Conservation (phyloP, 345 rosid genomes). For the Odontarrhena argentea region DNA sequence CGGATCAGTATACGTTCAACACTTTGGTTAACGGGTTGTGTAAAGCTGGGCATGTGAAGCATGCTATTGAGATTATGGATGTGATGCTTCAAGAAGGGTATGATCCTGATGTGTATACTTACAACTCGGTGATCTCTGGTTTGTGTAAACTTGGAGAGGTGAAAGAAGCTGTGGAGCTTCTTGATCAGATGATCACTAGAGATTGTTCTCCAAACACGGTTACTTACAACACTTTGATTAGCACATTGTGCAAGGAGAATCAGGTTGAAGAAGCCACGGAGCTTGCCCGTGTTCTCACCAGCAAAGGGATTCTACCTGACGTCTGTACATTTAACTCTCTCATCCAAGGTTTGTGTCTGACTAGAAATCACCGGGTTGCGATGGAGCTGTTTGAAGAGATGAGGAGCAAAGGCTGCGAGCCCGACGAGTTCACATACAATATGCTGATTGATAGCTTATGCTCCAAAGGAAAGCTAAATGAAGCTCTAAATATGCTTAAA, state of each 20-base stretch:
- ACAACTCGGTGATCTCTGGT: conserved; percentile 80
- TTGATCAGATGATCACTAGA: conserved; percentile 75
- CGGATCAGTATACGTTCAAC: conserved; percentile 80
- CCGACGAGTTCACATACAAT: conserved; percentile 81
- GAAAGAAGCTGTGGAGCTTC: conserved; percentile 75
- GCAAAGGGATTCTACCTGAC: conserved; percentile 73
- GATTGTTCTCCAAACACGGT: conserved; percentile 86
- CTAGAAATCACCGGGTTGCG: conserved; percentile 55
- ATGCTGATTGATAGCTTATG: conserved; percentile 85
- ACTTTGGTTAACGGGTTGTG: conserved; percentile 83
- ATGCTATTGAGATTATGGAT: conserved; percentile 79
- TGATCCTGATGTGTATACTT: conserved; percentile 80
- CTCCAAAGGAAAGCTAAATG: conserved; percentile 59
- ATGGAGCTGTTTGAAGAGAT: conserved; percentile 78
- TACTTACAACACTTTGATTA: conserved; percentile 86
- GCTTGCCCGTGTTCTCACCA: conserved; percentile 65
- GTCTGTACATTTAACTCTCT: conserved; percentile 69
- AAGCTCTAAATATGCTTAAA: conserved; percentile 67
- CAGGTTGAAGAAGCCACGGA: conserved; percentile 74
- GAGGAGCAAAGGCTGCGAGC: conserved; percentile 79
- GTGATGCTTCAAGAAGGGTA: conserved; percentile 85
- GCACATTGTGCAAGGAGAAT: conserved; percentile 80
- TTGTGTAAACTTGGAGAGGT: conserved; percentile 80
- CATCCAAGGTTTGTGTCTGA: conserved; percentile 78
- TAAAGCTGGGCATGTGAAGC: conserved; percentile 75